phyloP scores from a whole-genome alignment of 768 basidiomycete genomes.

The Porpolomopsis calyptriformis region DNA sequence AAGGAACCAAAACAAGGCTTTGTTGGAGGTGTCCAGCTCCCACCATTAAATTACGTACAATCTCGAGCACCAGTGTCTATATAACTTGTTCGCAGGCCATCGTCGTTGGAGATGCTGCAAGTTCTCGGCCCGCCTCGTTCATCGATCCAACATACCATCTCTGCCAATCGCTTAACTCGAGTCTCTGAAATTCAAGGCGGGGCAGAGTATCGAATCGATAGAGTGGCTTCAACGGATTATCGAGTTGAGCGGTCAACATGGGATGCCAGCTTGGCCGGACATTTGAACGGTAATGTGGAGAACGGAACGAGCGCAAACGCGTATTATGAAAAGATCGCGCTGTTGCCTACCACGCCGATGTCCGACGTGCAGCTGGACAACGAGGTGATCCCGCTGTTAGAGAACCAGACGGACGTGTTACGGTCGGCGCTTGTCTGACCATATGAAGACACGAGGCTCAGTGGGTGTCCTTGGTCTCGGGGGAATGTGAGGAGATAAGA shows the following conservation, averaged over 20 bases:
- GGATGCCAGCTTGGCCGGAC: slow-evolving; percentile 81
- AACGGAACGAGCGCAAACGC: no score
- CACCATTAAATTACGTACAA: neutral
- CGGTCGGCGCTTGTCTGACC: slow-evolving; percentile 52
- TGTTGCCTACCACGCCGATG: slow-evolving; percentile 52
- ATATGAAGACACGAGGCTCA: slow-evolving; percentile 51
- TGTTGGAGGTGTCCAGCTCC: neutral
- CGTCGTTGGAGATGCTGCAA: no score
- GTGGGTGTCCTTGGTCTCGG: slow-evolving; percentile 38
- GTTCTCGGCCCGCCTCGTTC: no score
- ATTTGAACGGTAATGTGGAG: no score
- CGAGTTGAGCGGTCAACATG: slow-evolving; percentile 41
- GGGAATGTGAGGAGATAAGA: slow-evolving; percentile 56
- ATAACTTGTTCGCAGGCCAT: neutral
- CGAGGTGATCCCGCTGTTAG: slow-evolving; percentile 61
- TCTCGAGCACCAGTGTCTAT: neutral
- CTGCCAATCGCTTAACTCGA: slow-evolving; percentile 64
- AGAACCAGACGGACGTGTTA: slow-evolving; percentile 67
- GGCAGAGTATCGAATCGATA: slow-evolving; percentile 72
- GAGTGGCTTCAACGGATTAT: slow-evolving; percentile 52
- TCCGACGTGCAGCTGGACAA: slow-evolving; percentile 61
- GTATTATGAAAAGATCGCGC: slow-evolving; percentile 56
- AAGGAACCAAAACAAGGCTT: slow-evolving; percentile 11
- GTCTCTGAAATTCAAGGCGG: slow-evolving; percentile 64
- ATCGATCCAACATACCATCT: no score